Percentiles rank a stretch among this genome's conserved stretches.
phyloP scores from a whole-genome alignment of 2,329 filamentous ascomycete species.

The Bipolaris oryzae region DNA sequence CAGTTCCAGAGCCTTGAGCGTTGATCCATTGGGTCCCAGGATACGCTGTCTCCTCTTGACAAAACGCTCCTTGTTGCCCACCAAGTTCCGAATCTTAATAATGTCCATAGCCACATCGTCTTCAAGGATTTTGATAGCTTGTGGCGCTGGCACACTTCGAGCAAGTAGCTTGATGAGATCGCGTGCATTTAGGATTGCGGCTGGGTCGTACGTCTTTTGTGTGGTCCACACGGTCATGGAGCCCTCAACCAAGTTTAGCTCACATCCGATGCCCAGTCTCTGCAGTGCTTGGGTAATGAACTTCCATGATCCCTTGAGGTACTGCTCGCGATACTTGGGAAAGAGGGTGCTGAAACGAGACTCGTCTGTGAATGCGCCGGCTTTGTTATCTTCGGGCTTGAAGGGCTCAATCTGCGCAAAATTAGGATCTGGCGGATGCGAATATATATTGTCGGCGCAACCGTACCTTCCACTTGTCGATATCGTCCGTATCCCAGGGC shows the following conservation, averaged over 20 bases:
- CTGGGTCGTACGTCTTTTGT: constrained; percentile 87
- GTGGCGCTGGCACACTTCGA: constrained; percentile 81
- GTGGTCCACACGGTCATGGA: constrained; percentile 98
- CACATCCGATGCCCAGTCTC: constrained; percentile 86
- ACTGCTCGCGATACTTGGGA: constrained; percentile 95
- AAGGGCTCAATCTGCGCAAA: constrained; percentile 73
- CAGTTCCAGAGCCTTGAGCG: constrained; percentile 90
- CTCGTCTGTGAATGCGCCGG: constrained; percentile 88
- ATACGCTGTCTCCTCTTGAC: constrained; percentile 94
- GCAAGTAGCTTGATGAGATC: constrained; percentile 94
- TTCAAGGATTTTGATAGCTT: constrained; percentile 92
- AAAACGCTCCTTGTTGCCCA: constrained; percentile 93
- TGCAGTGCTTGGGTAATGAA: constrained; percentile 86
- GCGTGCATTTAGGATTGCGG: constrained; percentile 88
- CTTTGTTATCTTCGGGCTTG: constrained; percentile 81
- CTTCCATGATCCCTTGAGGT: constrained; percentile 91
- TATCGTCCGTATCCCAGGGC: constrained; percentile 87
- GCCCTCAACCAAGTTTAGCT: constrained; percentile 91
- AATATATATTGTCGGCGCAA: not conserved
- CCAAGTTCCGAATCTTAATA: constrained; percentile 90
- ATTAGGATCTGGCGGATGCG: constrained; percentile 2
- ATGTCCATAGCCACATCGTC: constrained; percentile 92
- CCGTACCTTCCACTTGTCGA: constrained; percentile 89
- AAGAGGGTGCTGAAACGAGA: constrained; percentile 87
- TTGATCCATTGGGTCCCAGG: constrained; percentile 87